Conservation (phyloP, 2,329 filamentous ascomycete genomes). For the Huntiella savannae region DNA sequence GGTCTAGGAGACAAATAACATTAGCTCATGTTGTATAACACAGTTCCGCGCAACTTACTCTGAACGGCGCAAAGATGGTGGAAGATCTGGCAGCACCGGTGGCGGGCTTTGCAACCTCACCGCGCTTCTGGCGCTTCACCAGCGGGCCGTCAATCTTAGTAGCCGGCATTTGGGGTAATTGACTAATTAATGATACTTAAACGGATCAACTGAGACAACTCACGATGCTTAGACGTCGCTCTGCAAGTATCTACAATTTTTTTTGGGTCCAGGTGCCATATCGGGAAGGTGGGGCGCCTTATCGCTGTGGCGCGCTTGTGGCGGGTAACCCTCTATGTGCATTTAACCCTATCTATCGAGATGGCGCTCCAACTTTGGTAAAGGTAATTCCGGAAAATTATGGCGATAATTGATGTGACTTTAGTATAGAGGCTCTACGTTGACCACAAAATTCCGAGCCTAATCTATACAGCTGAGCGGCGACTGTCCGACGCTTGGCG, state of each 20-base stretch:
- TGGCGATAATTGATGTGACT: too few species aligned
- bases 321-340: too few species aligned
- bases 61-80: constrained; percentile 79
- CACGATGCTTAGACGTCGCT: not conserved
- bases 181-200: not conserved
- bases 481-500: too few species aligned
- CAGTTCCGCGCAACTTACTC: constrained; percentile 36
- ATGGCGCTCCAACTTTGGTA: too few species aligned
- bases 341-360: too few species aligned
- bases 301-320: constrained; percentile 19
- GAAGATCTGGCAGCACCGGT: constrained; percentile 35
- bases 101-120: constrained; percentile 20
- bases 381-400: too few species aligned
- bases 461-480: too few species aligned
- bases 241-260: constrained; percentile 9
- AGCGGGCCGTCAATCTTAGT: constrained; percentile 41
- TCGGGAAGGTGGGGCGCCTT: constrained; percentile 8
- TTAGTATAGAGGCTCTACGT: too few species aligned
- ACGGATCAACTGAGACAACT: not conserved
- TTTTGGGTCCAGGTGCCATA: constrained; percentile 9
- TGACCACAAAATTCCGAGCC: too few species aligned
- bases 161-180: constrained; percentile 29
- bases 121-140: constrained; percentile 58
- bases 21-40: constrained; percentile 1
- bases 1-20: constrained; percentile 35